Percentiles rank a stretch among this genome's conserved stretches.
phyloP scores from a whole-genome alignment of 1,284 basidiomycete genomes.

The Coniophora puteana region DNA sequence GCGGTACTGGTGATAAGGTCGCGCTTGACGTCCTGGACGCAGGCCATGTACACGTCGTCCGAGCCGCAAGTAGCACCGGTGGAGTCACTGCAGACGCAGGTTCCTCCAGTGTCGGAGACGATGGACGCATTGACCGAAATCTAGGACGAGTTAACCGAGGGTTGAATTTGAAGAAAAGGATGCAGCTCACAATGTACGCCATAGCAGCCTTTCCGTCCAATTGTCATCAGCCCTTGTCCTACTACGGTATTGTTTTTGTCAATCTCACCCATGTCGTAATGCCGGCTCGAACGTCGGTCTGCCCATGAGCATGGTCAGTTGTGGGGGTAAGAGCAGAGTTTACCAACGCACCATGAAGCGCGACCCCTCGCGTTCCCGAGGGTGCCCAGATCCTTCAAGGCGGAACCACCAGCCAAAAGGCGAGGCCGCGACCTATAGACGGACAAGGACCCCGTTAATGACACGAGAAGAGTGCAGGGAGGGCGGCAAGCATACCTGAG shows the following conservation, averaged over 20 bases:
- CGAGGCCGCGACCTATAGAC: conserved; percentile 59
- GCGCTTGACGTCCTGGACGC: conserved; percentile 62
- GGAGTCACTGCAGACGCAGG: conserved; percentile 66
- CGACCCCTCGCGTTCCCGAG: conserved; percentile 71
- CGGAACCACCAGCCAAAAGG: conserved; percentile 78
- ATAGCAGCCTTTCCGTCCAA: conserved; percentile 61
- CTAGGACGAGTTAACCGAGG: conserved; percentile 30
- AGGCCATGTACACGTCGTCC: conserved; percentile 64
- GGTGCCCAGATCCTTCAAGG: conserved; percentile 79
- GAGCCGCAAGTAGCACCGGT: conserved; percentile 50
- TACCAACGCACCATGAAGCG: conserved; percentile 59
- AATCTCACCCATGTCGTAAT: conserved; percentile 78
- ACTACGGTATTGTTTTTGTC: too few relatives aligned
- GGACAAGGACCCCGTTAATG: conserved; percentile 4
- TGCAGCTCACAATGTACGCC: conserved; percentile 56
- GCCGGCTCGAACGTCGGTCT: conserved; percentile 82
- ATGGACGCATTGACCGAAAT: conserved; percentile 86
- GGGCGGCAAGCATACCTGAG: conserved; percentile 26
- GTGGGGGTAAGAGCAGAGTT: neutral
- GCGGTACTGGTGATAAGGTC: conserved; percentile 81
- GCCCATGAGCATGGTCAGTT: conserved; percentile 9
- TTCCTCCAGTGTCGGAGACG: conserved; percentile 73
- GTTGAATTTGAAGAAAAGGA: neutral
- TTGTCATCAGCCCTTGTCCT: too few relatives aligned
- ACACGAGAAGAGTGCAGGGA: neutral